Conservation (phyloP, 495 filamentous ascomycete species). For the Astrothelium macrocarpum region DNA sequence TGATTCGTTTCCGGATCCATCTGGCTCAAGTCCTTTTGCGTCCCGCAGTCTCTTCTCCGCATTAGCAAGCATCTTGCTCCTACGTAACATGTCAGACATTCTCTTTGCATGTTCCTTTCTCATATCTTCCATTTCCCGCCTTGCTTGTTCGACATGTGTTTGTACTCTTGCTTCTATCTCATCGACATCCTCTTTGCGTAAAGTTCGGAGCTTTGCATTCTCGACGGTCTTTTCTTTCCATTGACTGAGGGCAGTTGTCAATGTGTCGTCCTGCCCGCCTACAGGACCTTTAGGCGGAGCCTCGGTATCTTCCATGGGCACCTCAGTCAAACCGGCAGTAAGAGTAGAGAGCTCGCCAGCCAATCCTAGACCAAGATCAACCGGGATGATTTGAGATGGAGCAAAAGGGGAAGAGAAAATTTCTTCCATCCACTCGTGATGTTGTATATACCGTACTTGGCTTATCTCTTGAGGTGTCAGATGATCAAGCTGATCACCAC, state of each 20-base stretch:
- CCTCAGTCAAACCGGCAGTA: slow-evolving; percentile 70
- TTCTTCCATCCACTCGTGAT: slow-evolving; percentile 99
- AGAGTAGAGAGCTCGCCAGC: slow-evolving; percentile 75
- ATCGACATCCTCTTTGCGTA: slow-evolving; percentile 31
- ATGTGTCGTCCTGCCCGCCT: slow-evolving; percentile 29
- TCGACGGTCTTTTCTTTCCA: slow-evolving; percentile 24
- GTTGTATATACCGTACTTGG: slow-evolving; percentile 73
- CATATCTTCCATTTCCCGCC: slow-evolving; percentile 72
- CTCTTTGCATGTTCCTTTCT: slow-evolving; percentile 64
- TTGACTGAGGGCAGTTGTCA: slow-evolving; percentile 39
- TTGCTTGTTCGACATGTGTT: slow-evolving; percentile 53
- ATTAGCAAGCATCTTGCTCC: slow-evolving; percentile 35
- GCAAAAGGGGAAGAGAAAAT: slow-evolving; percentile 81
- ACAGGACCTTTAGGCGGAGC: slow-evolving; percentile 3
- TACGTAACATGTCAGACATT: slow-evolving; percentile 63
- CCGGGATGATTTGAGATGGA: slow-evolving; percentile 71
- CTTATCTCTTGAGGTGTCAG: slow-evolving; percentile 83
- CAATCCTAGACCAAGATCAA: slow-evolving; percentile 77
- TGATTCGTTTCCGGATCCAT: slow-evolving; percentile 1
- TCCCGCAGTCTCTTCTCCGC: slow-evolving; percentile 29
- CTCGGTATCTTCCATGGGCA: slow-evolving; percentile 32
- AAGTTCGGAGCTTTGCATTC: slow-evolving; percentile 16
- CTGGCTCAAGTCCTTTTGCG: slow-evolving; percentile 17
- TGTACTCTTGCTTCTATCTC: slow-evolving; percentile 68
- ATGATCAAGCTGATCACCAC: slow-evolving; percentile 80